Base-by-base conservation (phyloP, 768 basidiomycete genomes). In the Kwoniella sp. region DNA sequence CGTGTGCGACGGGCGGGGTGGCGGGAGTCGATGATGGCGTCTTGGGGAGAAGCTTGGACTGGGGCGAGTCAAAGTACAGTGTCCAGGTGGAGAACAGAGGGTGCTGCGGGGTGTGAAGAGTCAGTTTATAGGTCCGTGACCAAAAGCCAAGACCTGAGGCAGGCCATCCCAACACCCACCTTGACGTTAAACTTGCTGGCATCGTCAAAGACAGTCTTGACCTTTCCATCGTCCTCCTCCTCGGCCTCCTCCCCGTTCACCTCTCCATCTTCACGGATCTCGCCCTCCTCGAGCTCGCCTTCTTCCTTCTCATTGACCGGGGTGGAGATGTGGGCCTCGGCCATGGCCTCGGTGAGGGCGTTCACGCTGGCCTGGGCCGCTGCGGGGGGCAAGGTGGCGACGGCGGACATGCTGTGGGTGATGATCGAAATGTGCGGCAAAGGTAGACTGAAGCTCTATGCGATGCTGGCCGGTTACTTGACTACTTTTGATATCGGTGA, bases 31-130 rank as follows among this genome's bases (percentile, higher is more conserved):
- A 82, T 33, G 55, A 82, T 15, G 52, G 88, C 19, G 73, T 70
- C 48, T 74, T 73, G 19, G 75, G 75, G 0, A 90, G 84, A 50
- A 85, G 85, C 76, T 96, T 96, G 27, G 88, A 89, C 37, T 83
- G 81, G 0, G 89, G 89, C 29, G 92, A 93, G 73, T 98, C 93
- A 73, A 96, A 99, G 90, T 90, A 96, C 25, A 99, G 83, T 6
- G 91, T 96, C 92, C 92, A 95, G 8, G 87, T 80, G 25, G 91
- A 90, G 75, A 83, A 93, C 37, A 96, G 82, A 11, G 91, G 91
- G 71, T 96, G 91, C 91, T 95, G 48, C 19, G 23, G n/a, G n/a
- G n/a, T n/a, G n/a, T n/a, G n/a, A n/a, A n/a, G n/a, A n/a, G n/a
- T n/a, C n/a, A n/a, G n/a, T n/a, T n/a, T n/a, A n/a, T n/a, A n/a